Conservation (phyloP, 2,329 filamentous ascomycete genomes). For the Alternaria arborescens region DNA sequence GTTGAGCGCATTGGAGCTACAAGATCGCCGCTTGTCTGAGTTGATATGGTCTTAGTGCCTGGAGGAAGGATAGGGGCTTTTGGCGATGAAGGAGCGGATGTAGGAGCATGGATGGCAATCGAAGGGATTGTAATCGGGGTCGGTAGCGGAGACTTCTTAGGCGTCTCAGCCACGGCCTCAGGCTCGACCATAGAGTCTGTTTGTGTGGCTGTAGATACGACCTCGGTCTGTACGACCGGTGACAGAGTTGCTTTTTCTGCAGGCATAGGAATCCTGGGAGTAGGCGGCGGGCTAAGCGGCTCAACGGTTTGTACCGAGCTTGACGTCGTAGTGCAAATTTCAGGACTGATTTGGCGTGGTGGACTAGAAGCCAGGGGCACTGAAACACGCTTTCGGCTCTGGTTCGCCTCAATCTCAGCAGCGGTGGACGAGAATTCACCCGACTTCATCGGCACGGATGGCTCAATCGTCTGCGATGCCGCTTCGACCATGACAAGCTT, state of each 20-base stretch:
- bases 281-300: slow-evolving; percentile 71
- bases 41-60: slow-evolving; percentile 80
- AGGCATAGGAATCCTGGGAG: slow-evolving; percentile 62
- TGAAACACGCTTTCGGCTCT: slow-evolving; percentile 72
- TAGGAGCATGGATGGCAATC: slow-evolving; percentile 90
- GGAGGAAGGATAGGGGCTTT: slow-evolving; percentile 80
- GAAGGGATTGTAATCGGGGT: slow-evolving; percentile 71
- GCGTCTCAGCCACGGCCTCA: slow-evolving; percentile 37
- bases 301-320: slow-evolving; percentile 69
- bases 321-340: slow-evolving; percentile 66
- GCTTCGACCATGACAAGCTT: slow-evolving; percentile 38
- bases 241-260: slow-evolving; percentile 53
- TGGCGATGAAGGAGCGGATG: slow-evolving; percentile 79
- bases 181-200: slow-evolving; percentile 54
- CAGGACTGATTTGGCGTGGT: slow-evolving; percentile 22
- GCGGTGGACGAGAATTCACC: slow-evolving; percentile 27
- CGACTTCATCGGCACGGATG: slow-evolving; percentile 31
- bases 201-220: slow-evolving; percentile 69
- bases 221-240: slow-evolving; percentile 49
- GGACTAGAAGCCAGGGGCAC: slow-evolving; percentile 39
- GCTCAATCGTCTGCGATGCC: slow-evolving; percentile 33
- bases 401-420: slow-evolving; percentile 73
- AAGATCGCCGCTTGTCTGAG: slow-evolving; percentile 73
- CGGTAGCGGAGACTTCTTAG: slow-evolving; percentile 45
- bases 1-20: slow-evolving; percentile 60